phyloP scores from a whole-genome alignment of 2,329 filamentous ascomycete genomes.

The Didymella exigua region DNA sequence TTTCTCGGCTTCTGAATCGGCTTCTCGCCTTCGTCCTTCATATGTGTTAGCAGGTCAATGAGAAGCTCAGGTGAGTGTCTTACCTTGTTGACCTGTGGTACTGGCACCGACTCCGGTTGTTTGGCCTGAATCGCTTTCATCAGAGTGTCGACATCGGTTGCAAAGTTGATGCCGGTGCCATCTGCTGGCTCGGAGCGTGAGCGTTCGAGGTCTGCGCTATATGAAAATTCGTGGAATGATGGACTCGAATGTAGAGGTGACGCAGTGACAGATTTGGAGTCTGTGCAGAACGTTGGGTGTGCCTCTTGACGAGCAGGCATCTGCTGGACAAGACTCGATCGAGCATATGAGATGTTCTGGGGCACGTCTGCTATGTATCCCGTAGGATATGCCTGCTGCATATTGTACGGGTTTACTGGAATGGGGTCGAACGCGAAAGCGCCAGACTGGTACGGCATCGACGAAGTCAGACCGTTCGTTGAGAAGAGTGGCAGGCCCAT shows the following conservation, averaged over 20 bases:
- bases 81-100: slow-evolving; percentile 39
- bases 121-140: slow-evolving; percentile 88
- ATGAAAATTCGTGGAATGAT: slow-evolving; percentile 45
- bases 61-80: slow-evolving; percentile 10
- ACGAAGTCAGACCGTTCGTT: slow-evolving; percentile 32
- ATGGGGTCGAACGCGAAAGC: slow-evolving; percentile 44
- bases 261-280: slow-evolving; percentile 52
- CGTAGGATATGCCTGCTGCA: slow-evolving; percentile 42
- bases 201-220: slow-evolving; percentile 50
- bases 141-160: slow-evolving; percentile 83
- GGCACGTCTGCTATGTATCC: slow-evolving; percentile 34
- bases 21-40: slow-evolving; percentile 32
- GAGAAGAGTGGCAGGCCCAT: slow-evolving; percentile 46
- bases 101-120: slow-evolving; percentile 49
- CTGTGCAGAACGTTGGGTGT: slow-evolving; percentile 32
- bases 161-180: slow-evolving; percentile 64
- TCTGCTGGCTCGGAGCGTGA: slow-evolving; percentile 52
- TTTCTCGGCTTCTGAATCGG: slow-evolving; percentile 58
- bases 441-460: slow-evolving; percentile 46
- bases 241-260: slow-evolving; percentile 52
- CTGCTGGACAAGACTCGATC: slow-evolving; percentile 26
- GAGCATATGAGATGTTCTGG: slow-evolving; percentile 37
- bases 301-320: slow-evolving; percentile 38
- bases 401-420: slow-evolving; percentile 44
- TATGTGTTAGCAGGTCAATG: not conserved